A percentile compares a stretch with the other conserved stretches of the same genome.
phyloP scores from a whole-genome alignment of 1,284 basidiomycete genomes.

The Heimioporus retisporus region DNA sequence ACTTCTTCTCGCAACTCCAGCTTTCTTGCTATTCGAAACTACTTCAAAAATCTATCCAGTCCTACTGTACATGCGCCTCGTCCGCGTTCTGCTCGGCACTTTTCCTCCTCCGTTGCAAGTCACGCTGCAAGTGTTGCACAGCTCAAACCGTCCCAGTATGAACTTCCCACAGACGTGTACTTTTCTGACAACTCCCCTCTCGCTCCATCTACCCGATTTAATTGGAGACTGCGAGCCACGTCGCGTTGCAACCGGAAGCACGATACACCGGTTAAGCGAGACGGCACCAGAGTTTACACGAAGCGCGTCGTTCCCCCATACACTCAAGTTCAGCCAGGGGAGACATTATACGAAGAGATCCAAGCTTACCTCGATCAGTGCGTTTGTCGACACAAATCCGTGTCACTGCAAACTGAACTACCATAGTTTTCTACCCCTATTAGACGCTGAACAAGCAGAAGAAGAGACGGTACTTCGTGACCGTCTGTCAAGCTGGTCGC shows the following conservation, averaged over 20 bases:
- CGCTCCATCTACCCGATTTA: slow-evolving; percentile 43
- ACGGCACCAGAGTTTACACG: slow-evolving; percentile 26
- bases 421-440: slow-evolving; percentile 69
- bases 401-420: slow-evolving; percentile 1
- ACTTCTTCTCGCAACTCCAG: slow-evolving; percentile 24
- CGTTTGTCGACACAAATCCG: slow-evolving; percentile 20
- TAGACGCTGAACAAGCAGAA: slow-evolving; percentile 73
- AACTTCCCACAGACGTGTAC: slow-evolving; percentile 38
- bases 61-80: slow-evolving; percentile 1
- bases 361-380: slow-evolving; percentile 57
- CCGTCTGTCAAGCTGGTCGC: slow-evolving; percentile 73
- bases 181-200: slow-evolving; percentile 44
- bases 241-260: slow-evolving; percentile 37
- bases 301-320: slow-evolving; percentile 51
- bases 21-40: slow-evolving; percentile 44
- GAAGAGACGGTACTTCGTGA: slow-evolving; percentile 66
- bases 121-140: slow-evolving; percentile 16
- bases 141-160: slow-evolving; percentile 25
- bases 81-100: slow-evolving; percentile 6
- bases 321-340: slow-evolving; percentile 43
- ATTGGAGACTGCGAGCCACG: slow-evolving; percentile 50
- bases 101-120: slow-evolving; percentile 27
- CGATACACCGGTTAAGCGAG: slow-evolving; percentile 12
- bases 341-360: slow-evolving; percentile 56
- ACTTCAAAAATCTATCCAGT: slow-evolving; percentile 34